A percentile compares a stretch with the other conserved stretches of the same genome.
Evolutionary conservation across 257 asterid genomes (phyloP).

Genomic region (Solanum gandarillasii): DNA sequence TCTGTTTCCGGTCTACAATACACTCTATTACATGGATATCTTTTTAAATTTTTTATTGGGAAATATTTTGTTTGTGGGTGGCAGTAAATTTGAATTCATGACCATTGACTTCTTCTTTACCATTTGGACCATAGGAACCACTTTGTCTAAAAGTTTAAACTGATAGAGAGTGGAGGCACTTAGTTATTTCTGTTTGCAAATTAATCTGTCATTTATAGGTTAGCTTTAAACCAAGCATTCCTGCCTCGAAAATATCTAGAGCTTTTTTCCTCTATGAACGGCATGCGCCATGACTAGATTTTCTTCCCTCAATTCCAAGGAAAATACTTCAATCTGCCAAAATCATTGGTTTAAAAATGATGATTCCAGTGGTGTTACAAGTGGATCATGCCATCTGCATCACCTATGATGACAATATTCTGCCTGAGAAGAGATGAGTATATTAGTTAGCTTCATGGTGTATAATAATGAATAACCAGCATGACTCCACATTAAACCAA

Average conservation of each 20-base stretch:
- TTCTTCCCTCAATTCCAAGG: background rate
- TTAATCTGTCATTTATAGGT: background rate
- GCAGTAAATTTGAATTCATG: background rate
- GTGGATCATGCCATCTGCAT: background rate
- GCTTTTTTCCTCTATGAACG: background rate
- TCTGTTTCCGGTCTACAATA: background rate
- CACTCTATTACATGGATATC: background rate
- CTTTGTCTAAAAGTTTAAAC: background rate
- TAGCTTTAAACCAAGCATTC: background rate
- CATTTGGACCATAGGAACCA: background rate
- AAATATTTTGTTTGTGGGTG: background rate
- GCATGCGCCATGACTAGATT: background rate
- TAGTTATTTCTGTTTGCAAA: background rate
- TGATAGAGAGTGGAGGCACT: background rate
- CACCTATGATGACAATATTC: background rate
- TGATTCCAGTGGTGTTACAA: background rate
- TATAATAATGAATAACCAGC: background rate
- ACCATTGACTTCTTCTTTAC: background rate
- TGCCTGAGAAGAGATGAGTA: background rate
- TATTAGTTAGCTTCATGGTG: background rate
- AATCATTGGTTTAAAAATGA: background rate
- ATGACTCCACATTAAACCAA: background rate
- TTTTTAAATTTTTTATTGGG: background rate
- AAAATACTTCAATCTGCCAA: background rate
- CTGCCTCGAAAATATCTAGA: background rate